Evolutionary conservation across 2,329 filamentous ascomycete genomes (phyloP), one percentile per base, ranked within the genome.

Genomic region (Talaromyces sp.): DNA sequence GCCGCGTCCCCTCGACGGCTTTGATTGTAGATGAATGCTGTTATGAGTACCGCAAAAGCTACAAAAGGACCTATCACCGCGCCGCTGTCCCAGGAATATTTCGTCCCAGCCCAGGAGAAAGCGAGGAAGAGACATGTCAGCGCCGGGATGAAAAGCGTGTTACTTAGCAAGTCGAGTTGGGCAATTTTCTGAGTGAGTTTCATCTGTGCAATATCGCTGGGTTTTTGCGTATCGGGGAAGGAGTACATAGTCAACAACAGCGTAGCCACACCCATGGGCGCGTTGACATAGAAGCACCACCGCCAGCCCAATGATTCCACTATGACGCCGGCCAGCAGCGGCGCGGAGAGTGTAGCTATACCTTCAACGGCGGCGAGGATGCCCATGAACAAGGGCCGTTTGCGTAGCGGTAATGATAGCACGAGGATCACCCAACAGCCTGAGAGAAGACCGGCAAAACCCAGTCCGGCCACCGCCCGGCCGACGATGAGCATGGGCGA

Each of bases 281-380:
- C 22, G 68, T 88, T 87, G 71, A 87, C 83, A 69, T 84, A 83
- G 68, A 82, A 83, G 65, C 77, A 85, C 84, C 82, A 86, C 43
- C 84, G 70, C 84, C 85, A 86, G 17, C 75, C 77, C 50, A 65
- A 13, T 37, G 50, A 50, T 17, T 68, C 45, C 15, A 62, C 27
- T 15, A 66, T 41, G 8, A 41, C 43, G n/a, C 66, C 62, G 13
- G 47, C 82, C 0, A 84, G 67, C 2, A 85, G 70, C 1, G 83
- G 83, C 1, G 83, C 82, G 15, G 80, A 70, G 1, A 78, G 78
- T 2, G 79, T 80, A 17, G 81, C 83, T 11, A 85, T 61, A 0
- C 82, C 83, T 83, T 83, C 86, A 13, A 85, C 78, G 41, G 71
- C 61, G 22, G 64, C 63, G 11, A 70, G 76, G 3, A 85, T 68